Evolutionary conservation across 768 basidiomycete species (phyloP).

Genomic region (Lyophyllum decastes): DNA sequence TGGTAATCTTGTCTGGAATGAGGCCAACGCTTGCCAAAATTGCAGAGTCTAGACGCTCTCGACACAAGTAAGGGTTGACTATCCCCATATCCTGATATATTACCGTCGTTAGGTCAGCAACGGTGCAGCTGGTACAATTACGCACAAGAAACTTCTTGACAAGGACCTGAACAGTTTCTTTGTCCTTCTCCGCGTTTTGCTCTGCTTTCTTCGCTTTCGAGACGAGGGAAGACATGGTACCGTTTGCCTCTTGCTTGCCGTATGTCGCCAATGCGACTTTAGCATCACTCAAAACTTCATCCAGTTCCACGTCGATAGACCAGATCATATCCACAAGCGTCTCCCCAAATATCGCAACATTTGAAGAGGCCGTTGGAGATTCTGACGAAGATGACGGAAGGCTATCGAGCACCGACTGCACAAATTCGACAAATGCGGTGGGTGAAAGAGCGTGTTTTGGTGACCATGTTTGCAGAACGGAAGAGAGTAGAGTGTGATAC

Average conservation of each 20-base stretch:
- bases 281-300: slow-evolving; percentile 64
- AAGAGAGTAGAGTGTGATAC: slow-evolving; percentile 68
- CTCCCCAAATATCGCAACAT: slow-evolving; percentile 58
- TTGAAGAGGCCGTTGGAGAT: slow-evolving; percentile 48
- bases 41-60: slow-evolving; percentile 72
- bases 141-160: slow-evolving; percentile 66
- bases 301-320: slow-evolving; percentile 77
- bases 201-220: slow-evolving; percentile 48
- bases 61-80: slow-evolving; percentile 59
- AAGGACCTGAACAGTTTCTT: slow-evolving; percentile 55
- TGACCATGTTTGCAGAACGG: slow-evolving; percentile 59
- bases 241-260: slow-evolving; percentile 30
- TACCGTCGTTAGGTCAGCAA: not conserved
- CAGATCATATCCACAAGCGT: slow-evolving; percentile 79
- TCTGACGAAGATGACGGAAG: slow-evolving; percentile 75
- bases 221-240: slow-evolving; percentile 19
- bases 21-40: slow-evolving; percentile 66
- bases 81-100: slow-evolving; percentile 57
- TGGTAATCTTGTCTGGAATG: slow-evolving; percentile 62
- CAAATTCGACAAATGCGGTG: slow-evolving; percentile 58
- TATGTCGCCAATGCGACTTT: slow-evolving; percentile 39
- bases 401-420: slow-evolving; percentile 57
- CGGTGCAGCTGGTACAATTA: not conserved
- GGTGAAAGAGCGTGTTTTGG: slow-evolving; percentile 47
- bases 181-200: slow-evolving; percentile 61